Base-by-base conservation (phyloP, 441 rosid species). In the Macaranga tanarius region DNA sequence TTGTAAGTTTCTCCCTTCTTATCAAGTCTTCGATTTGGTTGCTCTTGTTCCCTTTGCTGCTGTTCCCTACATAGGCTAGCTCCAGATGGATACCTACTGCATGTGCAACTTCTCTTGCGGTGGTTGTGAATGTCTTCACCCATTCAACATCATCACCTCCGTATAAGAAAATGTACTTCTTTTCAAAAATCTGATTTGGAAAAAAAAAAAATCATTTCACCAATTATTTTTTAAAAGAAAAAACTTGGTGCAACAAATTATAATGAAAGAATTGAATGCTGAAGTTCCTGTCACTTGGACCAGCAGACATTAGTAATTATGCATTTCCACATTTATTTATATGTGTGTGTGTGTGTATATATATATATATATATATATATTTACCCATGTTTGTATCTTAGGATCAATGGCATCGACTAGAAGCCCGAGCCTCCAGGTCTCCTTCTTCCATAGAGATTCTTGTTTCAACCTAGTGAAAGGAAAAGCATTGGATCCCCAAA, bases 111-210 rank as follows among this genome's bases (percentile, higher is more conserved):
- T 65, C 34, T 8, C 77, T 67, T 62, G 91, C 85, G 0, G 79
- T 48, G 22, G 10, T 76, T 7, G 93, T 86, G 76, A 83, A 88
- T 69, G 77, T 88, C 74, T 81, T 77, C 72, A 87, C 85, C 97
- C 97, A 89, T 15, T 90, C 92, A 0, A 88, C 64, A 74, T 90
- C 92, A 45, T 89, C 94, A n/a, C 97, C 93, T 58, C 97, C 97
- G 60, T 89, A 92, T 61, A 92, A 68, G 81, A 87, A 92, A 64
- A 89, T 86, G 80, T 79, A 87, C 70, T 82, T 92, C 28, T 83
- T 93, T 48, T 88, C 93, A 1, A 52, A 6, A 17, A 19, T 19
- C 56, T 52, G 22, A 45, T 13, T 13, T 31, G 1, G 4, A 31
- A 31, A 31, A 2, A 31, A 31, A 31, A 31, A 31, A 28, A 28